Evolutionary conservation across 441 rosid genomes (phyloP), one percentile per base, ranked within the genome.

Genomic region (Brassica hybrid): DNA sequence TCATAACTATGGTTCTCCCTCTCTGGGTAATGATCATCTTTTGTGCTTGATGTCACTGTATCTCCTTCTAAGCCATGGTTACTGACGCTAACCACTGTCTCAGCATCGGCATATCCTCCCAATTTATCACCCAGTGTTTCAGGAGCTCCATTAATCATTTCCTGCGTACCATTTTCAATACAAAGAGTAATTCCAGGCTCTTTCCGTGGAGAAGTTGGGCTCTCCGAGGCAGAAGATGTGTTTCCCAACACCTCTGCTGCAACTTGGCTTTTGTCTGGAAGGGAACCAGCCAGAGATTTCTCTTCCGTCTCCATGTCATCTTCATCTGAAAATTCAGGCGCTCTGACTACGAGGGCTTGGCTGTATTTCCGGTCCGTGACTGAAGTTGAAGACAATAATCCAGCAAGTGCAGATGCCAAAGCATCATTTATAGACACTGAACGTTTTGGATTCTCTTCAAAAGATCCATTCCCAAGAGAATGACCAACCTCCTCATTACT

Each of bases 391-490:
- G 93, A 81, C 74, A 91, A 74, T 57, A 93, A 84, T 54, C 94
- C 91, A 66, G 93, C 80, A 81, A 91, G 86, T 69, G 97, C 97
- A 80, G 88, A 85, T 30, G 96, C 94, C 75, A 92, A 83, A 67
- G 99, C 97, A 79, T 88, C 91, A 77, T 93, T 93, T 78, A 90
- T 80, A 16, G 97, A 88, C 68, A 85, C 16, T 23, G 78, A 69
- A 32, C 41, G 79, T 76, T 81, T 87, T 50, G 81, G 83, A 76
- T 79, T 82, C 50, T 81, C 85, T 72, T 79, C 74, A 7, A 78
- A 72, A 76, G 85, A 79, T 71, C 67, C 85, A 19, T 71, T 67
- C 63, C 38, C 82, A 17, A 68, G 27, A 18, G 76, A 62, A 16
- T 71, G 69, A 68, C 64, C 72, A 82, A 79, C 86, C 78, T 86